These are phyloP conservation scores for Ophiostoma montium DNA, from an alignment of 2,329 filamentous ascomycete genomes.

Conservation along the genomic window DNA sequence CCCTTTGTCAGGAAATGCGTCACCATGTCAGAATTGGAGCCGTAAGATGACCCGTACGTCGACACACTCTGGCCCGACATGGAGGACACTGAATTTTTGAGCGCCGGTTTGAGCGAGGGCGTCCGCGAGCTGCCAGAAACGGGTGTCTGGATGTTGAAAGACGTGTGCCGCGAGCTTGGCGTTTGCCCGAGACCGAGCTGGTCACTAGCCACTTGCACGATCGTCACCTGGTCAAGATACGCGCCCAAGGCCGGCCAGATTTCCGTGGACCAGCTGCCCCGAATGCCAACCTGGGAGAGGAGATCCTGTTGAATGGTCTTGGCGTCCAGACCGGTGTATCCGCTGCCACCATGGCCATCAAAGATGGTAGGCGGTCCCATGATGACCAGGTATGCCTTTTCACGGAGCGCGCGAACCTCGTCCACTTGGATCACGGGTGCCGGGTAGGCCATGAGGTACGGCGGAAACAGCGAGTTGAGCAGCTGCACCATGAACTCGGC, in stretches of 20 bases:
- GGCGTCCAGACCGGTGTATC: background rate
- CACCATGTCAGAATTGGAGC: slow-evolving; percentile 1
- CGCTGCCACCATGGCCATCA: background rate
- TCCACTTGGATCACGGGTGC: slow-evolving; percentile 5
- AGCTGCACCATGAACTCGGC: slow-evolving; percentile 10
- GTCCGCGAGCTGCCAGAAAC: background rate
- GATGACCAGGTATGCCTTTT: slow-evolving; percentile 6
- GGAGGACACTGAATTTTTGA: slow-evolving; percentile 7
- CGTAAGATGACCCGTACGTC: slow-evolving; percentile 3
- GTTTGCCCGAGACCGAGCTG: background rate
- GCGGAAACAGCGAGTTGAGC: slow-evolving; percentile 14
- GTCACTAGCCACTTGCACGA: background rate
- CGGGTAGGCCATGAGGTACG: slow-evolving; percentile 12
- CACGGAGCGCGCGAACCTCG: slow-evolving; percentile 7
- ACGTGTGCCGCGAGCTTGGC: background rate
- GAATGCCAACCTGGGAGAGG: slow-evolving; percentile 4
- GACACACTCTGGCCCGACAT: slow-evolving; percentile 4
- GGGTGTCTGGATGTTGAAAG: background rate
- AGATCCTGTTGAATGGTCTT: background rate
- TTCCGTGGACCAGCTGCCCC: slow-evolving; percentile 2
- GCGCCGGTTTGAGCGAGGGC: slow-evolving; percentile 4
- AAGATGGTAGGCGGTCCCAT: background rate
- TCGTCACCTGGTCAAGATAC: slow-evolving; percentile 6
- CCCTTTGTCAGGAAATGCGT: slow-evolving; percentile 6
- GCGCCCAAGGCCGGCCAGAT: slow-evolving; percentile 8